Evolutionary conservation across 1,284 basidiomycete species (phyloP).

Genomic region (Fomitiporia mediterranea): DNA sequence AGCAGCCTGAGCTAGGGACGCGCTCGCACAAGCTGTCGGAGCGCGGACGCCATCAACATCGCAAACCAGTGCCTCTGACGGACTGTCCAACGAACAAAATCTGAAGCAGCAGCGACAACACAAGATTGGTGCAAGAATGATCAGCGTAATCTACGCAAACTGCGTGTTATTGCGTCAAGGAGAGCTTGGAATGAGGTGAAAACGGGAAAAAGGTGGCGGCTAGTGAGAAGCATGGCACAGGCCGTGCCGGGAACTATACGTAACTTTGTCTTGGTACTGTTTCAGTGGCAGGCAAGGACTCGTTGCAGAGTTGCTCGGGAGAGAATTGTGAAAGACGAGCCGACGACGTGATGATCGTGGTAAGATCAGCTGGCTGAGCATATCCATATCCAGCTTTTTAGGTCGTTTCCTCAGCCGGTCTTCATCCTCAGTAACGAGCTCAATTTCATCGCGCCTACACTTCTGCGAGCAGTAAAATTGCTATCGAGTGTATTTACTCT

Average conservation of each 20-base stretch:
- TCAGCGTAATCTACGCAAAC: background rate
- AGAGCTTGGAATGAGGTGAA: background rate
- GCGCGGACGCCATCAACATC: background rate
- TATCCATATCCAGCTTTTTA: background rate
- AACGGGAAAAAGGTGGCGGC: background rate
- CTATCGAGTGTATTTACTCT: background rate
- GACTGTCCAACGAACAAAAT: background rate
- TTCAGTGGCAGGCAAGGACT: background rate
- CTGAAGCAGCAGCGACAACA: background rate
- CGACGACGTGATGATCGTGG: background rate
- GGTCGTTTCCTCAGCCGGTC: too few species aligned
- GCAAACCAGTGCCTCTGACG: constrained; percentile 1
- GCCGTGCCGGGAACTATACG: background rate
- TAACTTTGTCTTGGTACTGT: background rate
- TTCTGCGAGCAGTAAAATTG: background rate
- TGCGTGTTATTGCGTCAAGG: background rate
- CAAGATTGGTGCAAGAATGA: background rate
- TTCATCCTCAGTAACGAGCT: too few species aligned
- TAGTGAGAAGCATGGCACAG: too few species aligned
- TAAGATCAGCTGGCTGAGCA: background rate
- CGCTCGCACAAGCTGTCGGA: constrained; percentile 8
- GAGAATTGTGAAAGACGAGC: background rate
- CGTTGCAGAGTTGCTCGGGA: background rate
- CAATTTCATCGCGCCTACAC: background rate
- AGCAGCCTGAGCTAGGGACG: background rate